Percentiles rank a stretch among this genome's conserved stretches.
Evolutionary conservation across 2,329 filamentous ascomycete species (phyloP).

Genomic region (Beauveria australis): DNA sequence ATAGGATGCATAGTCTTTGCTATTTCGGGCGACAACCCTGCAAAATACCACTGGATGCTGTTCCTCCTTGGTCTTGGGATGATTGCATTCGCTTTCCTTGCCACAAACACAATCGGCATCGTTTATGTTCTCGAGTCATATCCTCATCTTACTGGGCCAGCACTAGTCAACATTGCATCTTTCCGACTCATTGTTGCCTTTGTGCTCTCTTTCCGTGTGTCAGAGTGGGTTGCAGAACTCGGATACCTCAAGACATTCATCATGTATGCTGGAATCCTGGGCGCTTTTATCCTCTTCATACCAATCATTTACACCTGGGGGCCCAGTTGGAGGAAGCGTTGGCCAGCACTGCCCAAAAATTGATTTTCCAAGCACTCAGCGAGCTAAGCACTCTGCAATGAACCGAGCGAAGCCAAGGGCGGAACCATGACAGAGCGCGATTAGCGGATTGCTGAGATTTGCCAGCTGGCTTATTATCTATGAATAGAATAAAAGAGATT

Average conservation of each 20-base stretch:
- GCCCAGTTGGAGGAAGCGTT: neutral
- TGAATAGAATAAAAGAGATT: neutral
- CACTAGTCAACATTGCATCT: slow-evolving; percentile 26
- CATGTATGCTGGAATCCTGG: slow-evolving; percentile 24
- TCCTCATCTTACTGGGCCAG: slow-evolving; percentile 19
- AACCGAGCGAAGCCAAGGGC: neutral
- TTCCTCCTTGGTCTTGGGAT: slow-evolving; percentile 20
- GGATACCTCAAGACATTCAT: slow-evolving; percentile 21
- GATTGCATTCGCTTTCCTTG: slow-evolving; percentile 22
- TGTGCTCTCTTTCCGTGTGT: slow-evolving; percentile 21
- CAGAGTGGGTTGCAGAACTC: slow-evolving; percentile 19
- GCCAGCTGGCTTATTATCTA: neutral
- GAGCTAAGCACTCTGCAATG: neutral
- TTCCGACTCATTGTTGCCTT: slow-evolving; percentile 23
- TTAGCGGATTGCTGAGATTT: neutral
- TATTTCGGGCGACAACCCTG: slow-evolving; percentile 17
- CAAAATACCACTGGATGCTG: slow-evolving; percentile 19
- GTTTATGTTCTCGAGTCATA: slow-evolving; percentile 27
- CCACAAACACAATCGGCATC: slow-evolving; percentile 20
- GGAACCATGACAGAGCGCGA: no score
- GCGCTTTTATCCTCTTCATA: slow-evolving; percentile 22
- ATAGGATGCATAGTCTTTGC: slow-evolving; percentile 25
- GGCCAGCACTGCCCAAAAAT: neutral
- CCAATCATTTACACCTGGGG: slow-evolving; percentile 20
- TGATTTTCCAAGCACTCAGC: neutral